Percentiles rank a stretch among this genome's conserved stretches.
phyloP scores from a whole-genome alignment of 1,139 yeast genomes.

The Arxiozyma slooffiae region DNA sequence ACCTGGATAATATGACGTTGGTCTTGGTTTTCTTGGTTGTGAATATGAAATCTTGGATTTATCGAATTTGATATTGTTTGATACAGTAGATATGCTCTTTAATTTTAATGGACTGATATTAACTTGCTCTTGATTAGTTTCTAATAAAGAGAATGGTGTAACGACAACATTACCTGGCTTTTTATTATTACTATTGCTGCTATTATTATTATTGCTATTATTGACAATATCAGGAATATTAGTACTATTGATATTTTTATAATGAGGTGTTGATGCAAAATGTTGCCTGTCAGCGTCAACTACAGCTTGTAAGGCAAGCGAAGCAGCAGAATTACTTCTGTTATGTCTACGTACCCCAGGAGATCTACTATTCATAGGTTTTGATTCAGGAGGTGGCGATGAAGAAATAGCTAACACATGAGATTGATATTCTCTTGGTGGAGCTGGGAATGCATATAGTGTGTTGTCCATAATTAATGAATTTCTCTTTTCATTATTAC shows the following conservation, averaged over 20 bases:
- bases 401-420: slow-evolving; percentile 25
- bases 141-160: not conserved
- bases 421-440: slow-evolving; percentile 30
- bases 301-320: slow-evolving; percentile 58
- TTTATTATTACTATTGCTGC: not conserved
- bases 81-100: not conserved
- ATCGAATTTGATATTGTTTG: not conserved
- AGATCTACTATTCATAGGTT: slow-evolving; percentile 5
- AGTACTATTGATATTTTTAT: not conserved
- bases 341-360: slow-evolving; percentile 20
- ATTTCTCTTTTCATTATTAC: slow-evolving; percentile 25
- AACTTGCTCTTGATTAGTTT: not conserved
- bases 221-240: not conserved
- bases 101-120: not conserved
- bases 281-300: slow-evolving; percentile 41
- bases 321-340: slow-evolving; percentile 40
- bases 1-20: slow-evolving; percentile 69
- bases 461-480: slow-evolving; percentile 28
- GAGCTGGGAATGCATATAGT: slow-evolving; percentile 22
- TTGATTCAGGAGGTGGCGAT: slow-evolving; percentile 18
- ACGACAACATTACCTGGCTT: not conserved
- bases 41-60: not conserved
- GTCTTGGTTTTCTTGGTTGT: slow-evolving; percentile 50
- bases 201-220: not conserved
- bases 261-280: not conserved